Evolutionary conservation across 345 rosid species (phyloP).

Genomic region (Aquilaria yunnanensis): DNA sequence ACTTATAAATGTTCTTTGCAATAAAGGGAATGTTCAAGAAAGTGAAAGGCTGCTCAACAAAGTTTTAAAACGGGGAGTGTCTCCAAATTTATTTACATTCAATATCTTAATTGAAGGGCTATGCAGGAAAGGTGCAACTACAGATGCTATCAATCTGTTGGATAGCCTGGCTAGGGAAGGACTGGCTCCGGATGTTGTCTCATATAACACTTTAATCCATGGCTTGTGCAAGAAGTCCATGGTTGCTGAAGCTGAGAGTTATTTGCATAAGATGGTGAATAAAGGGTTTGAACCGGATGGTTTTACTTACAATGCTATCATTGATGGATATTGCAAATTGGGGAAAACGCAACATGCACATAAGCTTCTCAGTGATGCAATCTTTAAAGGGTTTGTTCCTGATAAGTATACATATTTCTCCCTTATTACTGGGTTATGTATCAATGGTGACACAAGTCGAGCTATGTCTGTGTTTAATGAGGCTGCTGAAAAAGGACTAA

Average conservation of each 20-base stretch:
- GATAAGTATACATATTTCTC: conserved; percentile 76
- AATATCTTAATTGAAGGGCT: conserved; percentile 77
- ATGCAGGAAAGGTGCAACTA: conserved; percentile 55
- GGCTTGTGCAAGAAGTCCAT: conserved; percentile 66
- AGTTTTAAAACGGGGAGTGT: conserved; percentile 64
- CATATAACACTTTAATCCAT: conserved; percentile 71
- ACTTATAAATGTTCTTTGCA: conserved; percentile 75
- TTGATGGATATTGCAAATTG: conserved; percentile 66
- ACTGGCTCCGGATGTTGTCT: conserved; percentile 65
- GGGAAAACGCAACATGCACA: conserved; percentile 68
- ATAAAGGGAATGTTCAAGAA: conserved; percentile 64
- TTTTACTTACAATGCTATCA: conserved; percentile 63
- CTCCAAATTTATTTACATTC: conserved; percentile 79
- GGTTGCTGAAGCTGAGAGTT: conserved; percentile 66
- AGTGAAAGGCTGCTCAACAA: conserved; percentile 66
- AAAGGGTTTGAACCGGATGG: conserved; percentile 73
- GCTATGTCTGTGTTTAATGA: conserved; percentile 63
- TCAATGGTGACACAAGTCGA: conserved; percentile 54
- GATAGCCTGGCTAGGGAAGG: conserved; percentile 46
- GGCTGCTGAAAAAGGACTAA: conserved; percentile 50
- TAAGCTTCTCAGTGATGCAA: conserved; percentile 55
- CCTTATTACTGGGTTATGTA: conserved; percentile 66
- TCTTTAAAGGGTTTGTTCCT: conserved; percentile 73
- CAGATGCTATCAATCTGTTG: conserved; percentile 56
- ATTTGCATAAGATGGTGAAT: conserved; percentile 77